phyloP scores from a whole-genome alignment of 2,329 filamentous ascomycete species.

The Stenocarpella maydis region DNA sequence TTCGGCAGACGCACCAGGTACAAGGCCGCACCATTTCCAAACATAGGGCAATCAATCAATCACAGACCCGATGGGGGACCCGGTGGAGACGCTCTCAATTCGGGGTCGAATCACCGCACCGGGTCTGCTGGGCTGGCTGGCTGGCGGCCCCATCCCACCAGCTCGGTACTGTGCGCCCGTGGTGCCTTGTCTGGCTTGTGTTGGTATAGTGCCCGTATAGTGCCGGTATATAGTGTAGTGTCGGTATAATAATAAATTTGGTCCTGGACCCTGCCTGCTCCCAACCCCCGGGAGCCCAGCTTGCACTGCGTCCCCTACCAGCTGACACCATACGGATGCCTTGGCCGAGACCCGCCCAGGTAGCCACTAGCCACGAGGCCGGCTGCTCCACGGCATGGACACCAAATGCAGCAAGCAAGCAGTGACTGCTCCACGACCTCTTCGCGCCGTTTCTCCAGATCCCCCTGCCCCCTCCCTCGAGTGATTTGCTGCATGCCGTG shows the following conservation, averaged over 20 bases:
- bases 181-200: background rate
- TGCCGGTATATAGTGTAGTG: too few species aligned
- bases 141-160: conserved; percentile 25
- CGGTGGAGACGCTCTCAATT: conserved; percentile 8
- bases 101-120: too few species aligned
- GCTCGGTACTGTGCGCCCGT: conserved; percentile 20
- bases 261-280: conserved; percentile 1
- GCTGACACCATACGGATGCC: too few species aligned
- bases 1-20: background rate
- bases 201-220: too few species aligned
- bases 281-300: background rate
- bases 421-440: background rate
- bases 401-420: background rate
- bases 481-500: background rate
- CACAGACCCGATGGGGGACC: conserved; percentile 20
- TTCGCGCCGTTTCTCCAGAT: background rate
- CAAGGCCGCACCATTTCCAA: conserved; percentile 3
- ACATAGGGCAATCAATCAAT: conserved; percentile 28
- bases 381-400: conserved; percentile 6
- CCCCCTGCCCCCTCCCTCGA: background rate
- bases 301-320: too few species aligned
- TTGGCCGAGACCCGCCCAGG: background rate
- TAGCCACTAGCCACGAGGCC: conserved; percentile 26
- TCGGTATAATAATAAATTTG: too few species aligned
- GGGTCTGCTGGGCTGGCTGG: too few species aligned